Base-by-base conservation (phyloP, 768 basidiomycete species). In the Rhizopogon roseolus region DNA sequence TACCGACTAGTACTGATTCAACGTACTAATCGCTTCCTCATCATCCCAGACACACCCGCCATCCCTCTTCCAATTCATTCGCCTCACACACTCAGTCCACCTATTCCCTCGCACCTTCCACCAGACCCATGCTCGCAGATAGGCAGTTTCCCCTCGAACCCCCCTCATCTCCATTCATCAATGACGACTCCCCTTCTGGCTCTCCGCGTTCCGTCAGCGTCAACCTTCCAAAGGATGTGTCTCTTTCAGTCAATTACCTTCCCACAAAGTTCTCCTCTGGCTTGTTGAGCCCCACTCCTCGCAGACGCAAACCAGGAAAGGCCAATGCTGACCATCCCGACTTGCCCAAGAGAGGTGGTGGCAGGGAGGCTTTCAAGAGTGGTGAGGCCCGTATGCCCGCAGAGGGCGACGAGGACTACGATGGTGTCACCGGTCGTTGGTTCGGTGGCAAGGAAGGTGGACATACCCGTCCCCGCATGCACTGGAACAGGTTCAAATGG, bases 401-500 rank as follows among this genome's bases (percentile, higher is more conserved):
- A 22, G 70, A 71, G 51, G 73, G 72, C 40, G 81, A 81, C 54
- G 81, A 83, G 27, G 81, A 83, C 63, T 80, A 81, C 58, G 81
- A 84, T 55, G 73, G 68, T 7, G 60, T 69, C 17, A 58, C 55
- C 19, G 66, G 72, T 41, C 65, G 65, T 27, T 73, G 71, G 68
- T 80, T 78, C 64, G 69, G 61, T 17, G 70, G 61, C 53, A 74
- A 75, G 38, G 71, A 68, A 46, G 66, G 69, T 29, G 71, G 72
- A 52, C 70, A 68, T 54, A 64, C 63, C 1, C 70, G 71, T 55
- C 67, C 76, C 60, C 69, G 66, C 36, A 69, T 88, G 53, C 73
- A 84, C 14, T 94, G 91, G 91, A 93, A 84, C 64, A 79, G 75
- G 57, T 93, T 93, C 78, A 93, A 94, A 66, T 92, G 89, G 89